Conservation (phyloP, 176 grass and related monocot species). For the Phoenix dactylifera region DNA sequence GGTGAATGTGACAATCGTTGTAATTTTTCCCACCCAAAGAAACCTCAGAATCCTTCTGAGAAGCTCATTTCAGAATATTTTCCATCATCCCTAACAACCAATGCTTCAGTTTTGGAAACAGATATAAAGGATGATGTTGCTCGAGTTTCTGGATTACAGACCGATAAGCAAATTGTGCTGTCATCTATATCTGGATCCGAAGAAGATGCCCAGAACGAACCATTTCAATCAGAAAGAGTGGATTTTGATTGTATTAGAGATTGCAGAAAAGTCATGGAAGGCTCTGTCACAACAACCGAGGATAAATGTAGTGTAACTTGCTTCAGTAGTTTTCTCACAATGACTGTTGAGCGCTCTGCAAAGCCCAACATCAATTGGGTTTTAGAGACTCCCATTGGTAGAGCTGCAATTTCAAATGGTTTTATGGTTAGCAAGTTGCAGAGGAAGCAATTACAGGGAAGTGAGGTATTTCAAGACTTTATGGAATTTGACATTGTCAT, state of each 20-base stretch:
- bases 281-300: slow-evolving; percentile 11
- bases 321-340: slow-evolving; percentile 38
- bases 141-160: no score
- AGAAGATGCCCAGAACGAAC: background rate
- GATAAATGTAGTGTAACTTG: slow-evolving; percentile 54
- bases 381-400: slow-evolving; percentile 37
- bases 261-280: slow-evolving; percentile 22
- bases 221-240: slow-evolving; percentile 1
- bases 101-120: no score
- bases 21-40: no score
- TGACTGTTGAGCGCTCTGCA: slow-evolving; percentile 53
- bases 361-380: slow-evolving; percentile 79
- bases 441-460: slow-evolving; percentile 45
- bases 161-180: no score
- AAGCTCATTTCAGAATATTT: no score
- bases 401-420: slow-evolving; percentile 43
- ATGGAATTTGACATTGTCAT: slow-evolving; percentile 64
- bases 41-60: no score
- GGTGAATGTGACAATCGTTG: background rate
- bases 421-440: slow-evolving; percentile 63
- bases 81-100: no score
- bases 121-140: no score
- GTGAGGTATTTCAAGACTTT: slow-evolving; percentile 34
- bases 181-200: no score
- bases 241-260: slow-evolving; percentile 10